Percentiles rank a stretch among this genome's conserved stretches.
phyloP scores from a whole-genome alignment of 1,284 basidiomycete species.

The Apiotrichum siamense region DNA sequence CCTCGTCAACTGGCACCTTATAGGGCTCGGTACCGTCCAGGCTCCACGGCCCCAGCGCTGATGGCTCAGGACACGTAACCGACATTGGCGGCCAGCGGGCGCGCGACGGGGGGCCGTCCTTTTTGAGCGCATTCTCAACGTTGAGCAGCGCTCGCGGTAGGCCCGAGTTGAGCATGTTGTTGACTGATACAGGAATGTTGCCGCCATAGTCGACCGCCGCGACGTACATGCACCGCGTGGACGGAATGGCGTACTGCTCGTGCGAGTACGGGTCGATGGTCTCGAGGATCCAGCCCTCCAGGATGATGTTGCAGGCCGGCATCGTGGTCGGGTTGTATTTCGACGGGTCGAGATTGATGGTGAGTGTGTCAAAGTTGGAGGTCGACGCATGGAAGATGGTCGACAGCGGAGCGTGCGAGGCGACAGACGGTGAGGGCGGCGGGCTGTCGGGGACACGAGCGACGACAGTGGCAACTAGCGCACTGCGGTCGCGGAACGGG shows the following conservation, averaged over 20 bases:
- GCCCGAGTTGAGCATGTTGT: slow-evolving; percentile 76
- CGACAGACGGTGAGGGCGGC: slow-evolving; percentile 45
- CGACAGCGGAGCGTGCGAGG: slow-evolving; percentile 44
- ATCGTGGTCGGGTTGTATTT: slow-evolving; percentile 74
- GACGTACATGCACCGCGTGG: slow-evolving; percentile 81
- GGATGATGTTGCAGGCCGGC: slow-evolving; percentile 72
- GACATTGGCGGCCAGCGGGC: slow-evolving; percentile 58
- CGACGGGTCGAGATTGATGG: slow-evolving; percentile 51
- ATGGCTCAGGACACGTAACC: slow-evolving; percentile 29
- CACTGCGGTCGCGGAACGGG: slow-evolving; percentile 84
- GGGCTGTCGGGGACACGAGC: slow-evolving; percentile 56
- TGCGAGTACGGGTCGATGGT: slow-evolving; percentile 94
- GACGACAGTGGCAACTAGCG: slow-evolving; percentile 70
- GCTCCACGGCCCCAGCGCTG: slow-evolving; percentile 28
- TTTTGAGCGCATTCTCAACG: slow-evolving; percentile 65
- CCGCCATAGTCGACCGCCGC: slow-evolving; percentile 86
- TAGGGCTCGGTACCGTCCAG: slow-evolving; percentile 31
- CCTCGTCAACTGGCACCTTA: slow-evolving; percentile 29
- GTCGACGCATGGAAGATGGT: slow-evolving; percentile 70
- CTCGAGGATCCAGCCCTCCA: slow-evolving; percentile 96
- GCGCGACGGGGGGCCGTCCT: slow-evolving; percentile 55
- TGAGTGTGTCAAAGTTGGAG: slow-evolving; percentile 62
- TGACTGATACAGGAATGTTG: slow-evolving; percentile 76
- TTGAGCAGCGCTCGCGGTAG: slow-evolving; percentile 62
- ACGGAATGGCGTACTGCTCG: slow-evolving; percentile 92